These are phyloP conservation scores for Acer saccharum DNA, from an alignment of 345 rosid species.

Conservation along the genomic window DNA sequence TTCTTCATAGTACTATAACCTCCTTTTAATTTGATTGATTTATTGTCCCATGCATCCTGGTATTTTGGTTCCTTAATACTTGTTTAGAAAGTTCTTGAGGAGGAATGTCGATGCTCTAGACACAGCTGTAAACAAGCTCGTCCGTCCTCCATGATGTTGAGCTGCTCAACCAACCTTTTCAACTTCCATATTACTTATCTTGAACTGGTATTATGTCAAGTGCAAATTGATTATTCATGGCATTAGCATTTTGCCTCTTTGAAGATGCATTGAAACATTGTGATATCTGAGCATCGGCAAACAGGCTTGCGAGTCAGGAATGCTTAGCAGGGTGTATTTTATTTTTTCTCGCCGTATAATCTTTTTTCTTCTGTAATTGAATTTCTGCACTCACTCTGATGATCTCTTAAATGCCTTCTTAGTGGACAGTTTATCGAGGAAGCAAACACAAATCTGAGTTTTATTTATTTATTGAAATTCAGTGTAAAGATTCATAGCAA, in stretches of 20 bases:
- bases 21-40: not conserved
- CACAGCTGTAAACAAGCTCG: slow-evolving; percentile 70
- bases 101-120: slow-evolving; percentile 85
- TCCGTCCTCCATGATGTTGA: slow-evolving; percentile 51
- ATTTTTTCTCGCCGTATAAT: not conserved
- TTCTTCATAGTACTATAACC: not conserved
- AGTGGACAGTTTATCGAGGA: no score
- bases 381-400: not conserved
- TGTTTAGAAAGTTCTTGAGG: slow-evolving; percentile 68
- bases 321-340: not conserved
- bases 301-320: not conserved
- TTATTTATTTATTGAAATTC: no score
- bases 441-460: no score
- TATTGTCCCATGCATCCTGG: not conserved
- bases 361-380: not conserved
- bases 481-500: no score
- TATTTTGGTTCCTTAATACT: slow-evolving; percentile 42
- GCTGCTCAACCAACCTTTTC: not conserved
- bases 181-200: not conserved
- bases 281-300: not conserved
- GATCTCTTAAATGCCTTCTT: not conserved
- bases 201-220: not conserved
- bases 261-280: not conserved
- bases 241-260: not conserved
- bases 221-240: not conserved